Conservation (phyloP, 2,329 filamentous ascomycete genomes). For the Phaeosphaeriaceae sp. region DNA sequence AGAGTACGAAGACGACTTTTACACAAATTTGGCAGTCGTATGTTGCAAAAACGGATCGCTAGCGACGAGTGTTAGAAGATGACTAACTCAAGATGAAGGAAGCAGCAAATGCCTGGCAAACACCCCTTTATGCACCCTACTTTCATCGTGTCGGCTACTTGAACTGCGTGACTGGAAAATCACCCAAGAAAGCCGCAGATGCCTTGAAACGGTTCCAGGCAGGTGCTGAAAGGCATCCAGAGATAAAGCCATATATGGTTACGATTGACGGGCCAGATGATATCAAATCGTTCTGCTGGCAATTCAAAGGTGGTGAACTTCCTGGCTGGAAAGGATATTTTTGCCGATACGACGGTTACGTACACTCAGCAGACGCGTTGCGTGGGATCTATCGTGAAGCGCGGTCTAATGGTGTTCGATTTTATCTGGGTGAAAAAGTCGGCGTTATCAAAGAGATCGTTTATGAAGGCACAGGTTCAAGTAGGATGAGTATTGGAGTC, state of each 20-base stretch:
- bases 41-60: slow-evolving; percentile 11
- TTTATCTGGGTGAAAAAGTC: slow-evolving; percentile 52
- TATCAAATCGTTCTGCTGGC: slow-evolving; percentile 55
- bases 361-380: slow-evolving; percentile 61
- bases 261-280: slow-evolving; percentile 38
- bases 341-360: slow-evolving; percentile 64
- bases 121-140: slow-evolving; percentile 60
- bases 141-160: slow-evolving; percentile 61
- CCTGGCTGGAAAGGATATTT: slow-evolving; percentile 65
- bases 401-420: slow-evolving; percentile 52
- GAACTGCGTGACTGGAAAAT: slow-evolving; percentile 57
- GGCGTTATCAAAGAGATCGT: slow-evolving; percentile 50
- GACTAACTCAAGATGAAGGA: slow-evolving; percentile 39
- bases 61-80: background rate
- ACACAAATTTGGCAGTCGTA: slow-evolving; percentile 61
- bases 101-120: slow-evolving; percentile 61
- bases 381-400: slow-evolving; percentile 54
- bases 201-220: slow-evolving; percentile 53
- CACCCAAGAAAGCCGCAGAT: slow-evolving; percentile 57
- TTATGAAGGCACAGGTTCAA: slow-evolving; percentile 39
- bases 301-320: slow-evolving; percentile 53
- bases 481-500: slow-evolving; percentile 40
- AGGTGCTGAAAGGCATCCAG: slow-evolving; percentile 50
- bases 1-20: slow-evolving; percentile 65
- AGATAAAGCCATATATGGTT: slow-evolving; percentile 47